These are phyloP conservation scores for Colletotrichum orchidophilum DNA, from an alignment of 2,329 filamentous ascomycete species.

Conservation along the genomic window DNA sequence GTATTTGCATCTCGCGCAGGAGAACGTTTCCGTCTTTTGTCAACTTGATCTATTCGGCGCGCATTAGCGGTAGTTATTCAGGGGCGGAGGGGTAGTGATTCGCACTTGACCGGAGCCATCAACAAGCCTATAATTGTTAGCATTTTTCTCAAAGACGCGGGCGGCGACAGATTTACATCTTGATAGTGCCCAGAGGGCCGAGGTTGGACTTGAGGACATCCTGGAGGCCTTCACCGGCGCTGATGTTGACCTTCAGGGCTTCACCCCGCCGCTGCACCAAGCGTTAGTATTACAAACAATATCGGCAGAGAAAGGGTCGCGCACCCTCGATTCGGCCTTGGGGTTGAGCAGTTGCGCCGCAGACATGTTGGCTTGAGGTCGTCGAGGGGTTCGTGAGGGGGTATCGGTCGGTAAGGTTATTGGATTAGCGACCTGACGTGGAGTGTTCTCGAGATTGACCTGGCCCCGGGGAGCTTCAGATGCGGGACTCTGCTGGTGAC, in stretches of 20 bases:
- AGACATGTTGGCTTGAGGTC: slow-evolving; percentile 72
- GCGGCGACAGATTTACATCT: slow-evolving; percentile 73
- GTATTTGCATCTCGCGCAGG: slow-evolving; percentile 86
- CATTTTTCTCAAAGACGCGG: slow-evolving; percentile 13
- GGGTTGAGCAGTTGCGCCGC: slow-evolving; percentile 98
- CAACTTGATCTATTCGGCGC: slow-evolving; percentile 81
- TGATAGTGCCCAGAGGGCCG: slow-evolving; percentile 92
- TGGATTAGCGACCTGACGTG: slow-evolving; percentile 33
- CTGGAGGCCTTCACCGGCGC: slow-evolving; percentile 89
- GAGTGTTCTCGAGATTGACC: slow-evolving; percentile 33
- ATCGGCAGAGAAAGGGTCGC: slow-evolving; percentile 45
- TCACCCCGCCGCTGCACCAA: slow-evolving; percentile 84
- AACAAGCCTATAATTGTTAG: slow-evolving; percentile 64
- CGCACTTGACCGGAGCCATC: slow-evolving; percentile 75
- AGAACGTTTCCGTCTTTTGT: slow-evolving; percentile 98
- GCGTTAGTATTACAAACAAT: slow-evolving; percentile 53
- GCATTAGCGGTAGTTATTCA: slow-evolving; percentile 21
- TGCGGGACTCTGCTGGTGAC: slow-evolving; percentile 33
- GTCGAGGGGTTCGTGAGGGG: slow-evolving; percentile 30
- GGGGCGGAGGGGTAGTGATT: slow-evolving; percentile 33
- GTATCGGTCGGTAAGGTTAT: slow-evolving; percentile 28
- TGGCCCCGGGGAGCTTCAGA: slow-evolving; percentile 31
- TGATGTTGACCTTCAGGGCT: slow-evolving; percentile 97
- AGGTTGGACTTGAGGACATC: slow-evolving; percentile 97
- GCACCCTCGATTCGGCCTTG: slow-evolving; percentile 95